Evolutionary conservation across 1,284 basidiomycete species (phyloP).

Genomic region (Gomphus bonarii): DNA sequence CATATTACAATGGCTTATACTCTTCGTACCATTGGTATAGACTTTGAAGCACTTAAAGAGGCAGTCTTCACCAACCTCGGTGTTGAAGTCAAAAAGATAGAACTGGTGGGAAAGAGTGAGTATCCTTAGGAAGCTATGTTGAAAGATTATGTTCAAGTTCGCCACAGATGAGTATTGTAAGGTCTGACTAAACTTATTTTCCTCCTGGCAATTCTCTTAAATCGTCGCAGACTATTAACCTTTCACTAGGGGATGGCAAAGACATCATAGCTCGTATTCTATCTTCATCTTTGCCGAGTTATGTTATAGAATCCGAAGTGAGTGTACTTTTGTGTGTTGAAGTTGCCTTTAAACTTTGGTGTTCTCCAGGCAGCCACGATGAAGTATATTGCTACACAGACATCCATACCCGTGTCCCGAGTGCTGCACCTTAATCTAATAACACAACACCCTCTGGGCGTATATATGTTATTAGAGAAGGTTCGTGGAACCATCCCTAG

Average conservation of each 20-base stretch:
- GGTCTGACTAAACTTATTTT: slow-evolving; percentile 10
- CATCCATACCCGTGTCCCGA: slow-evolving; percentile 21
- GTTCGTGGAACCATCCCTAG: slow-evolving; percentile 9
- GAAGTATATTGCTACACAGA: slow-evolving; percentile 19
- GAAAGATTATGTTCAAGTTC: not conserved
- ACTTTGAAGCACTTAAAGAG: slow-evolving; percentile 16
- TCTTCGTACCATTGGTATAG: slow-evolving; percentile 2
- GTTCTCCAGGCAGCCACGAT: slow-evolving; percentile 22
- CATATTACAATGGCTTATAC: not conserved
- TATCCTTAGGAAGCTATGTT: not conserved
- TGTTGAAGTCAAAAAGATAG: slow-evolving; percentile 14
- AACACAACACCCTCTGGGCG: slow-evolving; percentile 14
- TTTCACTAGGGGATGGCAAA: slow-evolving; percentile 18
- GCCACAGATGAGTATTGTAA: slow-evolving; percentile 19
- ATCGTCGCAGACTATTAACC: slow-evolving; percentile 18
- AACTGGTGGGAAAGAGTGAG: slow-evolving; percentile 18
- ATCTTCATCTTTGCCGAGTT: slow-evolving; percentile 15
- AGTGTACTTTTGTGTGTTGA: not conserved
- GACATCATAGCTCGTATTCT: slow-evolving; percentile 18
- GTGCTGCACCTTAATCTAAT: slow-evolving; percentile 17
- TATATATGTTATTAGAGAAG: slow-evolving; percentile 21
- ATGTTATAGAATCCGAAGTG: slow-evolving; percentile 23
- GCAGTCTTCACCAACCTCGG: slow-evolving; percentile 14
- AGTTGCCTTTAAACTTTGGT: not conserved
- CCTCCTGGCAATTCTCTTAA: not conserved